A percentile compares a stretch with the other conserved stretches of the same genome.
Evolutionary conservation across 768 basidiomycete species (phyloP).

Genomic region (Paxillus rubicundulus): DNA sequence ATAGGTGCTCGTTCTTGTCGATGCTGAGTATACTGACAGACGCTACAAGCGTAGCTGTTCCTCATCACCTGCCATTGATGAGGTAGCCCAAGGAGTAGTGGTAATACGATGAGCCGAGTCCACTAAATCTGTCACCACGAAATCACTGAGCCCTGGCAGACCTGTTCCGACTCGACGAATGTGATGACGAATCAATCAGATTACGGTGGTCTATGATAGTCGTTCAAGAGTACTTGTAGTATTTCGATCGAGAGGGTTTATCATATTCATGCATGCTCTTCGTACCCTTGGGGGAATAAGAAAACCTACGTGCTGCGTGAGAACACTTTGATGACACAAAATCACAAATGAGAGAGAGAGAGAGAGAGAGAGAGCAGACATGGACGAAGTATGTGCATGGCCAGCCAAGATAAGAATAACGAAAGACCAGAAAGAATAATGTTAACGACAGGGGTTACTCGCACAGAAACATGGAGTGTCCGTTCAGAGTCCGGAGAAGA

Average conservation of each 20-base stretch:
- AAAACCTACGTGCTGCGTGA: conserved; percentile 15
- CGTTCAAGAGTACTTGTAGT: conserved; percentile 28
- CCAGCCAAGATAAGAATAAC: conserved; percentile 26
- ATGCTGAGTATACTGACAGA: too few species aligned
- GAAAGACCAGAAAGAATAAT: conserved; percentile 26
- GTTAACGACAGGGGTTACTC: conserved; percentile 27
- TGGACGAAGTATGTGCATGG: conserved; percentile 21
- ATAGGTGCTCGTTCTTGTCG: too few species aligned
- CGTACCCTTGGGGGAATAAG: conserved; percentile 29
- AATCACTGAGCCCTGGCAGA: too few species aligned
- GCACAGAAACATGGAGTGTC: conserved; percentile 14
- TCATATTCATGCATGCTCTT: conserved; percentile 20
- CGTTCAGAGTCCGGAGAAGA: conserved; percentile 15
- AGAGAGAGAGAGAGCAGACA: too few species aligned
- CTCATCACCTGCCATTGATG: too few species aligned
- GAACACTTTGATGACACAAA: conserved; percentile 15
- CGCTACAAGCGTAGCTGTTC: too few species aligned
- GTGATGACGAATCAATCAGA: conserved; percentile 18
- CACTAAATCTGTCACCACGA: too few species aligned
- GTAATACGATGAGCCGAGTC: too few species aligned
- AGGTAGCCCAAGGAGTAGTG: too few species aligned
- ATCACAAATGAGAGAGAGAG: neutral
- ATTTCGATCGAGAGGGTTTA: conserved; percentile 15
- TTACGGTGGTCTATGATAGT: conserved; percentile 27
- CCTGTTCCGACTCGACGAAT: too few species aligned